phyloP scores from a whole-genome alignment of 2,329 filamentous ascomycete species.

The Exophiala bonariae region DNA sequence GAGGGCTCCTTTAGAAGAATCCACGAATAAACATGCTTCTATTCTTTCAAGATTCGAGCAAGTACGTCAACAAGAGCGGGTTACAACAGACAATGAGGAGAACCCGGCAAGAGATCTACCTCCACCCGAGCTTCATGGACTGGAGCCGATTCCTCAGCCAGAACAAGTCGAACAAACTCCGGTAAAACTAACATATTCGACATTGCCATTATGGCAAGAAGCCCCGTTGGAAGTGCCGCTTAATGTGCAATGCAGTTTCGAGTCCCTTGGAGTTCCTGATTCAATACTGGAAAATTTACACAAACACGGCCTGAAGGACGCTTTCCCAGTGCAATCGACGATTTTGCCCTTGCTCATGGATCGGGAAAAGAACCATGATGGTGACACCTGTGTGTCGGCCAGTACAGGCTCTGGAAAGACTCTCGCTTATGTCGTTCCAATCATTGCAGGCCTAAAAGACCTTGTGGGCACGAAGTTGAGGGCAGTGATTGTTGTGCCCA shows the following conservation, averaged over 20 bases:
- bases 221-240: slow-evolving; percentile 50
- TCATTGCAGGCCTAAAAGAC: slow-evolving; percentile 73
- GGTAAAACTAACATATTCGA: slow-evolving; percentile 69
- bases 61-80: slow-evolving; percentile 19
- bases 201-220: slow-evolving; percentile 78
- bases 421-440: slow-evolving; percentile 82
- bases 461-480: slow-evolving; percentile 66
- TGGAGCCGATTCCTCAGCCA: slow-evolving; percentile 81
- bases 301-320: slow-evolving; percentile 67
- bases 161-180: slow-evolving; percentile 51
- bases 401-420: slow-evolving; percentile 97
- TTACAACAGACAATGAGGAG: not conserved
- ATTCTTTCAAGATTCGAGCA: slow-evolving; percentile 33
- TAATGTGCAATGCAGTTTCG: slow-evolving; percentile 58
- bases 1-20: slow-evolving; percentile 28
- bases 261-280: slow-evolving; percentile 61
- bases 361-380: slow-evolving; percentile 59
- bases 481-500: slow-evolving; percentile 84
- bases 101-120: slow-evolving; percentile 27
- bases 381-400: slow-evolving; percentile 86
- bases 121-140: slow-evolving; percentile 54
- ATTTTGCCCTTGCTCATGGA: slow-evolving; percentile 78
- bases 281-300: slow-evolving; percentile 64
- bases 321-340: slow-evolving; percentile 77
- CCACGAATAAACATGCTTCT: slow-evolving; percentile 26